phyloP scores from a whole-genome alignment of 306 rosid species.

The Cucurbita moschata region DNA sequence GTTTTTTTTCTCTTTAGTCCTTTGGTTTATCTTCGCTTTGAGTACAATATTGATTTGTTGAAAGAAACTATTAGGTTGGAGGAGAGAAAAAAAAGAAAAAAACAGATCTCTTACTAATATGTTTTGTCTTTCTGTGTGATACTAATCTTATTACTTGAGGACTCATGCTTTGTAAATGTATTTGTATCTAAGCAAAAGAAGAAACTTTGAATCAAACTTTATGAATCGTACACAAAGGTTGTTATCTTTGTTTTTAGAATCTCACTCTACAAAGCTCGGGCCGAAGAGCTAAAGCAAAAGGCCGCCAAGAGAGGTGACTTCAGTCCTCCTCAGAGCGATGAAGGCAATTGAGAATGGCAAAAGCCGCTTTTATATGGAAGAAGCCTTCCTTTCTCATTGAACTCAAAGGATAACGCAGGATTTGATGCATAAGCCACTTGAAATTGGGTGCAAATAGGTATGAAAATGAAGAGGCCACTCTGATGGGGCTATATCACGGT shows the following conservation, averaged over 20 bases:
- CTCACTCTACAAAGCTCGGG: neutral
- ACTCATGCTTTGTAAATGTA: conserved; percentile 8
- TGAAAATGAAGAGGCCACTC: neutral
- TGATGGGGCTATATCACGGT: neutral
- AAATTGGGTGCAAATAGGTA: neutral
- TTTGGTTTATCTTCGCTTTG: neutral
- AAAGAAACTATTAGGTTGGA: neutral
- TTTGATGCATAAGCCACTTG: too few species aligned
- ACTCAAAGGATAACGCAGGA: too few species aligned
- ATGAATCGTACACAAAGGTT: neutral
- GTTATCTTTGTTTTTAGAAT: neutral
- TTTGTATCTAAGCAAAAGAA: conserved; percentile 3
- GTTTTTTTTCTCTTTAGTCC: neutral
- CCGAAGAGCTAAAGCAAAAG: too few species aligned
- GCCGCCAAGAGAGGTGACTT: too few species aligned
- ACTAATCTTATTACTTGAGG: conserved; percentile 6
- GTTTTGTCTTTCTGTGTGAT: neutral
- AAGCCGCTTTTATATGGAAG: too few species aligned
- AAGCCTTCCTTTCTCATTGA: too few species aligned
- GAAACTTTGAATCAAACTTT: neutral
- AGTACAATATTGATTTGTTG: conserved; percentile 7
- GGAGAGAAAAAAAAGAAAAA: neutral
- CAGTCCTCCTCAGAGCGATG: too few species aligned
- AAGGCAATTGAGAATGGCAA: too few species aligned
- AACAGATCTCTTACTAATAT: neutral